A percentile compares a stretch with the other conserved stretches of the same genome.
Evolutionary conservation across 1,284 basidiomycete species (phyloP).

Genomic region (Papiliotrema fonsecae): DNA sequence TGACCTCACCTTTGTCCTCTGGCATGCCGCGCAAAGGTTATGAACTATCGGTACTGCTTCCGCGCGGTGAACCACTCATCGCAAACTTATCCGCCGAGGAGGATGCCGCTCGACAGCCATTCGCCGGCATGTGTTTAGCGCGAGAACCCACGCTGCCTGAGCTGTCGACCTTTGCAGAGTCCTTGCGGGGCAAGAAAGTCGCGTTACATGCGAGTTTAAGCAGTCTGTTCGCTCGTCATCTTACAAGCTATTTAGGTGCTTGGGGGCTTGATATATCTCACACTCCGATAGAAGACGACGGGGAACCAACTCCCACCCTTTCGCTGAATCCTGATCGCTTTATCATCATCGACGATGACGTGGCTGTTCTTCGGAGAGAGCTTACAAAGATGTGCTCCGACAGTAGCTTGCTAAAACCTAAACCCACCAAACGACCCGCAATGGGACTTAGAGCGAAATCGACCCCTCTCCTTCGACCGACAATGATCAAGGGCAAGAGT

Average conservation of each 20-base stretch:
- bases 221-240: slow-evolving; percentile 79
- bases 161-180: slow-evolving; percentile 70
- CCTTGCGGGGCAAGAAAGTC: slow-evolving; percentile 72
- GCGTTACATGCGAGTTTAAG: slow-evolving; percentile 73
- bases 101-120: slow-evolving; percentile 52
- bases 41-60: slow-evolving; percentile 45
- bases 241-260: slow-evolving; percentile 83
- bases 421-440: slow-evolving; percentile 64
- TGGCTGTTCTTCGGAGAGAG: slow-evolving; percentile 65
- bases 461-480: slow-evolving; percentile 56
- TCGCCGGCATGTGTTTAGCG: slow-evolving; percentile 53
- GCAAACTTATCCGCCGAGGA: slow-evolving; percentile 51
- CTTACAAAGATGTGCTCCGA: slow-evolving; percentile 59
- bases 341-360: slow-evolving; percentile 84
- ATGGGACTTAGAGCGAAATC: slow-evolving; percentile 67
- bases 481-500: background rate
- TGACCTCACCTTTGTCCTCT: slow-evolving; percentile 30
- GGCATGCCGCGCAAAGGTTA: slow-evolving; percentile 39
- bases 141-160: slow-evolving; percentile 72
- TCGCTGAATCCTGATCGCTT: slow-evolving; percentile 48
- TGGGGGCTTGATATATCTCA: slow-evolving; percentile 92
- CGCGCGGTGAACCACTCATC: slow-evolving; percentile 39
- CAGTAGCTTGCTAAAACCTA: slow-evolving; percentile 47
- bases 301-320: slow-evolving; percentile 3
- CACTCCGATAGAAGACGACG: slow-evolving; percentile 55